These are phyloP conservation scores for Lentinula edodes DNA, from an alignment of 768 basidiomycete genomes.

Conservation along the genomic window DNA sequence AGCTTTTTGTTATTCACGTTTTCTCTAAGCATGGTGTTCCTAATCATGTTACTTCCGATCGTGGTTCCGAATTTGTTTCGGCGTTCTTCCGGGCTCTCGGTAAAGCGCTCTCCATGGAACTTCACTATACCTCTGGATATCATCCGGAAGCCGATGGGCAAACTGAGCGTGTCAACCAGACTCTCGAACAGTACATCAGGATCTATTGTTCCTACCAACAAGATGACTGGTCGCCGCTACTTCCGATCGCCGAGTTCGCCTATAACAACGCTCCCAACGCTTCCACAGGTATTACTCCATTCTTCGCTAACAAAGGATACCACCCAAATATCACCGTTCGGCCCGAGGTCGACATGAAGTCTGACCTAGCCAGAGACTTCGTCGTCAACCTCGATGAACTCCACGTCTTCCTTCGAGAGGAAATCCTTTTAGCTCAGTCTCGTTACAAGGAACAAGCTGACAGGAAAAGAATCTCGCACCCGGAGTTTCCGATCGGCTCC, in stretches of 20 bases:
- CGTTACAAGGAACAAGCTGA: no score
- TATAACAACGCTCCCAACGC: constrained; percentile 21
- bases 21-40: constrained; percentile 19
- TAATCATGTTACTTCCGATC: constrained; percentile 12
- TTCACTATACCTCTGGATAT: constrained; percentile 14
- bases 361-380: constrained; percentile 10
- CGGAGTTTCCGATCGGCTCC: no score
- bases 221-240: constrained; percentile 18
- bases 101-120: constrained; percentile 9
- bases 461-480: no score
- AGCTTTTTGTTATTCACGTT: constrained; percentile 11
- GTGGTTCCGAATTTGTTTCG: constrained; percentile 16
- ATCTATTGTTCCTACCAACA: constrained; percentile 19
- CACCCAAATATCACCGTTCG: constrained; percentile 16
- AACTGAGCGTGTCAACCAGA: constrained; percentile 18
- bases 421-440: constrained; percentile 13
- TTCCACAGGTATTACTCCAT: constrained; percentile 19
- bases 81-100: constrained; percentile 12
- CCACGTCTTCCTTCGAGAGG: constrained; percentile 11
- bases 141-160: constrained; percentile 19
- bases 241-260: constrained; percentile 22
- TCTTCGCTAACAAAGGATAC: constrained; percentile 23
- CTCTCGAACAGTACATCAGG: constrained; percentile 17
- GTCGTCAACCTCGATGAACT: constrained; percentile 14
- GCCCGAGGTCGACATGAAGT: constrained; percentile 12